Evolutionary conservation across 2,329 filamentous ascomycete species (phyloP).

Genomic region (Cladosporium sp.): DNA sequence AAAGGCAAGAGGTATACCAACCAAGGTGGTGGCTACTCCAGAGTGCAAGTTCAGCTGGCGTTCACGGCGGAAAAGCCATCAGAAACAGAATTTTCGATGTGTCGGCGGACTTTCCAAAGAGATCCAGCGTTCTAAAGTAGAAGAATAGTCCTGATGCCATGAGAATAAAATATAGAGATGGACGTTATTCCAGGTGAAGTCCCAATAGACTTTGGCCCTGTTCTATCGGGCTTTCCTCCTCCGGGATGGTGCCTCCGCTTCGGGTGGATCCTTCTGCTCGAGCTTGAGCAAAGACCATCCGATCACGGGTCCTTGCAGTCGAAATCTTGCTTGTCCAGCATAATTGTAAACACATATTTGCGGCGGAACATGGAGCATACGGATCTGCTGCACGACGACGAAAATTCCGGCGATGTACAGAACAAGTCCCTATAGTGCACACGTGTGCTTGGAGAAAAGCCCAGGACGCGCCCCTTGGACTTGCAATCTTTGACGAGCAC

Average conservation of each 20-base stretch:
- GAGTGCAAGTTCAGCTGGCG: no score
- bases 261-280: neutral
- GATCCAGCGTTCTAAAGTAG: neutral
- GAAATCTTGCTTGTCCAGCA: neutral
- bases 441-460: neutral
- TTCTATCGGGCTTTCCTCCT: neutral
- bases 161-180: neutral
- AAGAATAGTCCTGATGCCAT: neutral
- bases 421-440: neutral
- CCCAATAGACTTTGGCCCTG: constrained; percentile 2
- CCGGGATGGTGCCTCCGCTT: neutral
- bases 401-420: no score
- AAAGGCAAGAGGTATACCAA: neutral
- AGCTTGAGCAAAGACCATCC: neutral
- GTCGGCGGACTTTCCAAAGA: neutral
- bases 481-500: neutral
- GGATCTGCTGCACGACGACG: no score
- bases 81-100: neutral
- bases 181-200: neutral
- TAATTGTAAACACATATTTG: neutral
- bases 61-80: no score
- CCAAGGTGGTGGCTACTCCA: no score
- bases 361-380: no score
- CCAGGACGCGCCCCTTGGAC: neutral
- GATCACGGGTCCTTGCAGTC: neutral